phyloP scores from a whole-genome alignment of 73 alveolate genomes.

The Stentor roeselii region DNA sequence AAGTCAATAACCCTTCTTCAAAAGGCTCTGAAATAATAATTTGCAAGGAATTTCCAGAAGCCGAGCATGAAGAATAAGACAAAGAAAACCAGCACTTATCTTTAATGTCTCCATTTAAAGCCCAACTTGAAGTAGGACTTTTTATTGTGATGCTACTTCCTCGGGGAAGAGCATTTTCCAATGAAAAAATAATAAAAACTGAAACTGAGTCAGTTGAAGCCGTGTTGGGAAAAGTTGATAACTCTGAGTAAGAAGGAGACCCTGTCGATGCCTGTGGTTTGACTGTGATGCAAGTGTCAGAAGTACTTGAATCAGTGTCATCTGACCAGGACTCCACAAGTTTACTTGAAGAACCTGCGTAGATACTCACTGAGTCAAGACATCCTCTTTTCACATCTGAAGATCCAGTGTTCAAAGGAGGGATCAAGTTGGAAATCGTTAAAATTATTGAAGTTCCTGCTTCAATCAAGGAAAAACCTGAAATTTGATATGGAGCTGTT shows the following conservation, averaged over 20 bases:
- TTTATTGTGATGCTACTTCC: not conserved
- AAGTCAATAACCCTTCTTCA: not conserved
- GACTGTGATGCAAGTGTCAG: not conserved
- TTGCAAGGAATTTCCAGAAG: not conserved
- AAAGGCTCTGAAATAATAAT: not conserved
- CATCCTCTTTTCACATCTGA: not conserved
- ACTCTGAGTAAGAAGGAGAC: not conserved
- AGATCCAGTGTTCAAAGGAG: not conserved
- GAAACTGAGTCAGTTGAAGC: not conserved
- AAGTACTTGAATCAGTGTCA: not conserved
- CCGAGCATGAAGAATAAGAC: not conserved
- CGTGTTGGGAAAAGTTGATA: not conserved
- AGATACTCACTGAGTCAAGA: not conserved
- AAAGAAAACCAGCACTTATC: not conserved
- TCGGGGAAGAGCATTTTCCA: not conserved
- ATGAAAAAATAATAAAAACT: not conserved
- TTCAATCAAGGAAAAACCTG: not conserved
- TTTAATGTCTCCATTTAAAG: not conserved
- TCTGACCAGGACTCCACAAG: not conserved
- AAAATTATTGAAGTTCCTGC: not conserved
- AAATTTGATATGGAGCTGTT: not conserved
- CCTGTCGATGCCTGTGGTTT: not conserved
- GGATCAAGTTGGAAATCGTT: not conserved
- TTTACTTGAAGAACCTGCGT: not conserved
- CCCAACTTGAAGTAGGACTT: slow-evolving; percentile 5